Conservation (phyloP, 768 basidiomycete genomes). For the Mycena pura region DNA sequence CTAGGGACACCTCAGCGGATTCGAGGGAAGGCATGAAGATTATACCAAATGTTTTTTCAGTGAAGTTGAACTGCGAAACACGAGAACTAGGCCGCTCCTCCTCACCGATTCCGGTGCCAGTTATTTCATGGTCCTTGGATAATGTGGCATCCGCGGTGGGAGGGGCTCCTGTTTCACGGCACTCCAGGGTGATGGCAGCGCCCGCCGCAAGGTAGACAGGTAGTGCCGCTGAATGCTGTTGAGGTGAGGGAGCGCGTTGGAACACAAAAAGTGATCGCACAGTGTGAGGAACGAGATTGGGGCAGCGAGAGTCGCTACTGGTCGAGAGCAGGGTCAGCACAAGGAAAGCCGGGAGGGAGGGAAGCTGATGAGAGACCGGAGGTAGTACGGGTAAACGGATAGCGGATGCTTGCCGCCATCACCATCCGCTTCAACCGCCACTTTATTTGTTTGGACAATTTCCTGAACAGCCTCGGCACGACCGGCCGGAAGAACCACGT, state of each 20-base stretch:
- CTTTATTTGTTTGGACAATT: too few relatives aligned
- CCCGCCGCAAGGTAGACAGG: background rate
- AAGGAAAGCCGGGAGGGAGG: too few relatives aligned
- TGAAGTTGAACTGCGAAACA: background rate
- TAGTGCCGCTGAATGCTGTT: background rate
- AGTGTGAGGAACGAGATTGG: too few relatives aligned
- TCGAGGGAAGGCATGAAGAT: background rate
- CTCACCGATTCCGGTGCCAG: conserved; percentile 15
- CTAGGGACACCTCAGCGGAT: background rate
- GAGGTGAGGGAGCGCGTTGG: too few relatives aligned
- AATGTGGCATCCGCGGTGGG: conserved; percentile 18
- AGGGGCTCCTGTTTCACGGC: conserved; percentile 5
- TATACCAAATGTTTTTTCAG: conserved; percentile 1
- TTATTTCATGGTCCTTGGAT: conserved; percentile 14
- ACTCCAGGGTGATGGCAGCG: conserved; percentile 11
- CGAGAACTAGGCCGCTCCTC: conserved; percentile 1
- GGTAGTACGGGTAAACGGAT: too few relatives aligned
- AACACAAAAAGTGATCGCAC: background rate
- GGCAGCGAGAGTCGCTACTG: too few relatives aligned
- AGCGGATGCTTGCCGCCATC: too few relatives aligned
- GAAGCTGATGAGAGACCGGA: too few relatives aligned
- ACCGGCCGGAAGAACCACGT: too few relatives aligned
- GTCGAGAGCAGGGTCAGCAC: too few relatives aligned
- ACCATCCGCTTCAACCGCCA: too few relatives aligned
- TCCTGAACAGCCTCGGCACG: too few relatives aligned